Evolutionary conservation across 2,329 filamentous ascomycete genomes (phyloP), one percentile per base, ranked within the genome.

Genomic region (Sclerotiophoma versabilis): DNA sequence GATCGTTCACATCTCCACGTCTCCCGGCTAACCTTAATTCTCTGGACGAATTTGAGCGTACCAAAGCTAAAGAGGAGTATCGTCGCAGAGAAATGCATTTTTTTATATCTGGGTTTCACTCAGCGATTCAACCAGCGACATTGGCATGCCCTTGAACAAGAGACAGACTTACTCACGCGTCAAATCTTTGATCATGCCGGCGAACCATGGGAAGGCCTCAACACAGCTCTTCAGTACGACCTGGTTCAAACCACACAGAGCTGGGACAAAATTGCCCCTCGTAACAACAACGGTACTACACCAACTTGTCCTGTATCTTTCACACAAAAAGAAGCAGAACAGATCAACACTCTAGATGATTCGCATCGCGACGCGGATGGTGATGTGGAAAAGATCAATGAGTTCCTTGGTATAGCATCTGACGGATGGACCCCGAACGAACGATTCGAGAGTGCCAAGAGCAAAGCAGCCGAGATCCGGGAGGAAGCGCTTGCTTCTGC

Each of bases 41-140:
- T 2, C 39, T 72, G 41, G 48, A 51, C 29, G 54, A 61, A 29
- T 23, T 25, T 23, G 62, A 68, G 15, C 59, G 59, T 38, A 44
- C 41, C 15, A 26, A 25, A 30, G 64, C 45, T n/a, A 51, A 55
- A 15, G 68, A 73, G 37, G 49, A 56, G 14, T 68, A 57, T 39
- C 65, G 70, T 17, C 64, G 65, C 33, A 51, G 67, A n/a, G 64
- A 71, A 27, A 29, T 71, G 20, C 69, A 72, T 26, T 73, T 65
- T 52, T 70, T 70, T 62, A 32, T 72, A 74, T 30, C 44, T 73
- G n/a, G 65, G 58, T 5, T 63, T 63, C 25, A 67, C 68, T 8
- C 54, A 58, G 32, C 43, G 58, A 39, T 22, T 66, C 36, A 72
- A 73, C 36, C 27, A 61, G 22, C 38, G 30, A 26, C 70, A 74